Base-by-base conservation (phyloP, 1,139 yeast genomes). In the Yamadazyma friedrichii region DNA sequence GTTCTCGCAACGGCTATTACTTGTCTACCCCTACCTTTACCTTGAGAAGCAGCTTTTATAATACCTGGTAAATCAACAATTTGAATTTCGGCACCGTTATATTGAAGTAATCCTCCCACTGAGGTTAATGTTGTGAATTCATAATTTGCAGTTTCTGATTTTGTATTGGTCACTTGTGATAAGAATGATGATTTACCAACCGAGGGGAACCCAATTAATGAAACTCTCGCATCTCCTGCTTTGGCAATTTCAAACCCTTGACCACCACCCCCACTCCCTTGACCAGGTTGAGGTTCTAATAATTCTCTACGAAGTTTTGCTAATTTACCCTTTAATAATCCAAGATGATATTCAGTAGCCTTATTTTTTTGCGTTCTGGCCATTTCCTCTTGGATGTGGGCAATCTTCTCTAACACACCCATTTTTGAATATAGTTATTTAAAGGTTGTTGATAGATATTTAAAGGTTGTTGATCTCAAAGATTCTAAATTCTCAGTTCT, bases 31-130 rank as follows among this genome's bases (percentile, higher is more conserved):
- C 98, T 80, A 55, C 98, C 98, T 62, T 91, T 89, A 56, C 98
- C 98, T 59, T 88, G 96, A 24, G 95, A 76, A 11, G 98, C 98
- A 32, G 98, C 98, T 59, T 88, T 88, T 46, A 93, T 93, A 54
- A 93, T 93, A 62, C 98, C 98, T 0, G 98, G 98, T 46, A 93
- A 70, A 76, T 93, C 98, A 13, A 93, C 91, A 53, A 93, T 84
- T 65, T 93, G 98, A 44, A 93, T 89, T 57, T 91, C 97, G 0
- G 98, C 96, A 31, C 98, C 98, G 59, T 89, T 89, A 58, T 91
- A 88, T 59, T 89, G 93, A 53, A 93, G 71, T 13, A 91, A 93
- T 38, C 97, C 98, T 0, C 98, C 98, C 22, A 93, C 97, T 0
- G 97, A 88, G 0, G 98, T 93, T 61, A 93, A 75, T 0, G 98